phyloP scores from a whole-genome alignment of 2,329 filamentous ascomycete genomes.

The Botrytis squamosa region DNA sequence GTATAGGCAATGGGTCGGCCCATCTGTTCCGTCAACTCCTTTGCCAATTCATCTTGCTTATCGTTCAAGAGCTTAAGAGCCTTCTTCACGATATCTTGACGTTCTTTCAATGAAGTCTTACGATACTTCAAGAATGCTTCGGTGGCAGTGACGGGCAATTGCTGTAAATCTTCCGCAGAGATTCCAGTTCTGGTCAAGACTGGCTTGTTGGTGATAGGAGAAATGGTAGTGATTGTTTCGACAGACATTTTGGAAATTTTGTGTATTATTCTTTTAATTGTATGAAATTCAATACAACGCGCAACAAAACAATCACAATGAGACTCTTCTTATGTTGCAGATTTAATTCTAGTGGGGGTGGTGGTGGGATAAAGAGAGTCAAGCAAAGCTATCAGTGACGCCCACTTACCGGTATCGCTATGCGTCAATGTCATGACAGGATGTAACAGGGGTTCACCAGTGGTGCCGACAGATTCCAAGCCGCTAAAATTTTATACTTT shows the following conservation, averaged over 20 bases:
- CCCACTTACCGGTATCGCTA: constrained; percentile 1
- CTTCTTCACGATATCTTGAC: constrained; percentile 77
- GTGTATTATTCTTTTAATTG: background rate
- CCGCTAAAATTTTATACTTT: constrained; percentile 18
- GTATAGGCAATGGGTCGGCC: constrained; percentile 88
- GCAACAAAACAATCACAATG: background rate
- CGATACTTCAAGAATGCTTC: constrained; percentile 76
- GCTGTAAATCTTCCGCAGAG: constrained; percentile 66
- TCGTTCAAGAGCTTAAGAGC: constrained; percentile 69
- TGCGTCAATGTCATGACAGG: constrained; percentile 9
- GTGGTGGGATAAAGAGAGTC: constrained; percentile 3
- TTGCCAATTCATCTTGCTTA: constrained; percentile 75
- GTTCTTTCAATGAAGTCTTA: constrained; percentile 69
- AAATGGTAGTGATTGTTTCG: constrained; percentile 75
- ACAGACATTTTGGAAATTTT: constrained; percentile 53
- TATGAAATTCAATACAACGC: constrained; percentile 7
- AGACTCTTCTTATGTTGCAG: constrained; percentile 9
- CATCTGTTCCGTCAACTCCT: constrained; percentile 92
- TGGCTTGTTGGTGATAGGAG: constrained; percentile 81
- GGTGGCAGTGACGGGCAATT: constrained; percentile 69
- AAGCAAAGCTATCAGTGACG: constrained; percentile 16
- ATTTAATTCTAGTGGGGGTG: constrained; percentile 10
- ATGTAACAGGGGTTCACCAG: constrained; percentile 3
- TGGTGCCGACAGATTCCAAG: background rate
- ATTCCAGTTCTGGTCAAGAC: constrained; percentile 77